Base-by-base conservation (phyloP, 2,329 filamentous ascomycete genomes). In the Botrytis galanthina region DNA sequence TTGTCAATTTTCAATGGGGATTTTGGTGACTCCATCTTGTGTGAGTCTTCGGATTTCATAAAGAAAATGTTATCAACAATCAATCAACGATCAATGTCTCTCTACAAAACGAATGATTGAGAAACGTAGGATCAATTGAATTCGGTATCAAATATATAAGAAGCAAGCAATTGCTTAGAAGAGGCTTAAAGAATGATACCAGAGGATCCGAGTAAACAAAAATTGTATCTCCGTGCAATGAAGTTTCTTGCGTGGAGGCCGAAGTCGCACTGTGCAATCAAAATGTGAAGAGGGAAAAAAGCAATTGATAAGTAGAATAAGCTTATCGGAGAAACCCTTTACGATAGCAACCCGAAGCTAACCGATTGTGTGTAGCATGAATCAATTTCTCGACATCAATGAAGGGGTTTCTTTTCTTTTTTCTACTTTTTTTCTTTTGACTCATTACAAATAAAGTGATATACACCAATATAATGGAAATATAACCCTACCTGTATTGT, bases 1-100 rank as follows among this genome's bases (percentile, higher is more conserved):
- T 70, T 62, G 32, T 73, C 71, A 46, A 73, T 63, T 37, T 73
- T 73, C 71, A 73, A 29, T 8, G 64, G 32, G 16, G 66, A 37
- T 62, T 54, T 60, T 32, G 42, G 57, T 37, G 71, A 70, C 18
- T 70, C 66, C 71, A 70, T 72, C 10, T 54, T 32, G 46, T 32
- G 32, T 18, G 63, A 48, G 10, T n/a, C 20, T 69, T 69, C 39
- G 42, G 51, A 35, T 69, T 69, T 69, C 39, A 60, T 51, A 39
- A 48, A 37, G 35, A 72, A 57, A 68, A 32, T 42, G 29, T 20
- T n/a, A 57, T 32, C 4, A 67, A 42, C 51, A 51, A 44, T 64
- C 26, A 42, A 44, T 9, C 64, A 64, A n/a, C 26, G 2, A 39
- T 9, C 35, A 42, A 32, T 16, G 26, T 16, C 16, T 63, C 44